These are phyloP conservation scores for Pinus albicaulis DNA, from an alignment of 75 land plant genomes.

Conservation along the genomic window DNA sequence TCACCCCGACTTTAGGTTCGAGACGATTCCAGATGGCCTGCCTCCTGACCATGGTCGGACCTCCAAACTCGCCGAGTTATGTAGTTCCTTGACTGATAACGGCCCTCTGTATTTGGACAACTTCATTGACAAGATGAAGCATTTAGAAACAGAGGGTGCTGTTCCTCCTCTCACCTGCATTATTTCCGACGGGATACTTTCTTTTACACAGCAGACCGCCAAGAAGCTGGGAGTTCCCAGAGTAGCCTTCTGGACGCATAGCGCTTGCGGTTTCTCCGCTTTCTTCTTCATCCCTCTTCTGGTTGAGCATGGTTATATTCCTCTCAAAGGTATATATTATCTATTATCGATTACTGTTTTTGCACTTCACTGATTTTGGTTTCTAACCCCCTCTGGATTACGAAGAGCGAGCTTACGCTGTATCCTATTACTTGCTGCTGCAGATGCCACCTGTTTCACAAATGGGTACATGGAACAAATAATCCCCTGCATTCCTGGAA, in stretches of 20 bases:
- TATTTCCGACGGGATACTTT: slow-evolving; percentile 33
- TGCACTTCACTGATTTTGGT: too few relatives aligned
- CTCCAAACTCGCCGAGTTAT: slow-evolving; percentile 20
- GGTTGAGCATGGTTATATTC: slow-evolving; percentile 16
- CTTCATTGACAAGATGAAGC: slow-evolving; percentile 15
- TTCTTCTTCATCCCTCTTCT: slow-evolving; percentile 13
- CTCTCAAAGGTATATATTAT: slow-evolving; percentile 12
- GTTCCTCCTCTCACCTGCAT: slow-evolving; percentile 43
- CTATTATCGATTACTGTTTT: neutral
- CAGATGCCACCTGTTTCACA: slow-evolving; percentile 34
- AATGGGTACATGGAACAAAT: slow-evolving; percentile 20
- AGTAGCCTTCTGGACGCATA: slow-evolving; percentile 38
- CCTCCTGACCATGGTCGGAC: slow-evolving; percentile 17
- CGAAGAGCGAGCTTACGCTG: too few relatives aligned
- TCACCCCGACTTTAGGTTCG: slow-evolving; percentile 13
- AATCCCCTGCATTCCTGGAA: slow-evolving; percentile 41
- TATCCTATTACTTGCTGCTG: neutral
- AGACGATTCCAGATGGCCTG: slow-evolving; percentile 22
- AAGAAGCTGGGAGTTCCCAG: slow-evolving; percentile 34
- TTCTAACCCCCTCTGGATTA: too few relatives aligned
- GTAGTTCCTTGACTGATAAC: slow-evolving; percentile 14
- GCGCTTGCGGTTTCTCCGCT: slow-evolving; percentile 42
- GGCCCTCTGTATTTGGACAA: slow-evolving; percentile 10
- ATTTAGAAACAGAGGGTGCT: neutral
- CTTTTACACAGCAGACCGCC: slow-evolving; percentile 38